Percentiles rank a stretch among this genome's conserved stretches.
Evolutionary conservation across 768 basidiomycete genomes (phyloP).

Genomic region (Gautieria morchelliformis): DNA sequence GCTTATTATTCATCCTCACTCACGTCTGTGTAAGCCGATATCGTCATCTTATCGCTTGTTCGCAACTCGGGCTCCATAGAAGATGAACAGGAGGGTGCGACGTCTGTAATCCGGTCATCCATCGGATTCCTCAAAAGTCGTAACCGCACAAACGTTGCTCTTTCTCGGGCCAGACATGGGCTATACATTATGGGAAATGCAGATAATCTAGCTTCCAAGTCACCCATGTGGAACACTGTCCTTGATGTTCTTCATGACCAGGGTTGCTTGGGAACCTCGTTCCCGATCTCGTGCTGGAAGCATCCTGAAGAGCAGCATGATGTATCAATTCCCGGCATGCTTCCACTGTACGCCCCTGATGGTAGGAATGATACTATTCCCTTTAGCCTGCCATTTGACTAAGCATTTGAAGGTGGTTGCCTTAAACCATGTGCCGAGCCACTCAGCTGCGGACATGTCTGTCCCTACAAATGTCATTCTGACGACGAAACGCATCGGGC

Average conservation of each 20-base stretch:
- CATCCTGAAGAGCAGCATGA: constrained; percentile 36
- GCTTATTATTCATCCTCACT: neutral
- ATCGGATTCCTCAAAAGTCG: constrained; percentile 60
- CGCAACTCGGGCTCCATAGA: constrained; percentile 49
- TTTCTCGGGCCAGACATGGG: constrained; percentile 68
- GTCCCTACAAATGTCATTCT: constrained; percentile 57
- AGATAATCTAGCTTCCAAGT: constrained; percentile 34
- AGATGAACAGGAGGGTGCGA: constrained; percentile 20
- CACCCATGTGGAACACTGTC: constrained; percentile 48
- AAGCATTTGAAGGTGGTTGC: constrained; percentile 42
- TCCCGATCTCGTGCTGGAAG: constrained; percentile 49
- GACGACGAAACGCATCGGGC: constrained; percentile 46
- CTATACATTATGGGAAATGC: constrained; percentile 68
- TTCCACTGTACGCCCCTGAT: constrained; percentile 44
- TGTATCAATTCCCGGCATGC: constrained; percentile 41
- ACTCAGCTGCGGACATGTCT: constrained; percentile 54
- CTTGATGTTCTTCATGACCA: constrained; percentile 45
- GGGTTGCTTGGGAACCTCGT: constrained; percentile 37
- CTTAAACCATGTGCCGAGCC: constrained; percentile 42
- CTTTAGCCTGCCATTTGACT: neutral
- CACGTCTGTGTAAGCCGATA: constrained; percentile 21
- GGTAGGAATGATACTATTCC: constrained; percentile 25
- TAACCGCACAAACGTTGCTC: constrained; percentile 41
- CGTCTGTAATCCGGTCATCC: constrained; percentile 11
- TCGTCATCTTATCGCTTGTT: constrained; percentile 68